A percentile compares a stretch with the other conserved stretches of the same genome.
Conservation (phyloP, 164 flowering plant genomes). For the Sedum album region DNA sequence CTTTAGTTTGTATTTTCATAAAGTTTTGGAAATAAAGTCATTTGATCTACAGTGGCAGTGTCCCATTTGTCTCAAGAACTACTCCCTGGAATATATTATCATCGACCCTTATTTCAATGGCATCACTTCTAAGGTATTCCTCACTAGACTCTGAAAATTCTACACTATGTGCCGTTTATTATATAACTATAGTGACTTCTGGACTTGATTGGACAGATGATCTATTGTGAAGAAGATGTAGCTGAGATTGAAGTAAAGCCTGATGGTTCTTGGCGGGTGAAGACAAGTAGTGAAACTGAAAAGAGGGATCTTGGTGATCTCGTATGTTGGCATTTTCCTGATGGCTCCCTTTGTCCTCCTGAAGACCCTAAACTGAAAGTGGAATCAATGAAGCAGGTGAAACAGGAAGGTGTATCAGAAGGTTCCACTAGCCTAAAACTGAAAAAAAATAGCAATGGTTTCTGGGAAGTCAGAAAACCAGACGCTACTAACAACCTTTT, state of each 20-base stretch:
- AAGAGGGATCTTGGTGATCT: constrained; percentile 47
- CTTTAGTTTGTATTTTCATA: not conserved
- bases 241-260: constrained; percentile 91
- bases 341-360: constrained; percentile 51
- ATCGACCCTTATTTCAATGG: constrained; percentile 93
- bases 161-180: not conserved
- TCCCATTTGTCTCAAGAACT: constrained; percentile 92
- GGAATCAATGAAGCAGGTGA: constrained; percentile 46
- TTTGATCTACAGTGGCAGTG: constrained; percentile 91
- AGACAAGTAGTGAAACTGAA: constrained; percentile 48
- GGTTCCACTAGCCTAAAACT: constrained; percentile 57
- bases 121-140: constrained; percentile 59
- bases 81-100: constrained; percentile 68
- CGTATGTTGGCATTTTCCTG: constrained; percentile 68
- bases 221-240: constrained; percentile 73
- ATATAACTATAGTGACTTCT: not conserved
- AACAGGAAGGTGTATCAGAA: constrained; percentile 68
- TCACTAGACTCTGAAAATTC: constrained; percentile 3
- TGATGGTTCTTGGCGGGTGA: constrained; percentile 97
- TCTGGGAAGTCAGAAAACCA: constrained; percentile 85
- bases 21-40: not conserved
- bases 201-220: constrained; percentile 40
- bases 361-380: constrained; percentile 35
- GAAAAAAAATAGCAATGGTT: constrained; percentile 64
- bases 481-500: constrained; percentile 39